phyloP scores from a whole-genome alignment of 192 early-diverging fungal species.

The Coemansia sp. region DNA sequence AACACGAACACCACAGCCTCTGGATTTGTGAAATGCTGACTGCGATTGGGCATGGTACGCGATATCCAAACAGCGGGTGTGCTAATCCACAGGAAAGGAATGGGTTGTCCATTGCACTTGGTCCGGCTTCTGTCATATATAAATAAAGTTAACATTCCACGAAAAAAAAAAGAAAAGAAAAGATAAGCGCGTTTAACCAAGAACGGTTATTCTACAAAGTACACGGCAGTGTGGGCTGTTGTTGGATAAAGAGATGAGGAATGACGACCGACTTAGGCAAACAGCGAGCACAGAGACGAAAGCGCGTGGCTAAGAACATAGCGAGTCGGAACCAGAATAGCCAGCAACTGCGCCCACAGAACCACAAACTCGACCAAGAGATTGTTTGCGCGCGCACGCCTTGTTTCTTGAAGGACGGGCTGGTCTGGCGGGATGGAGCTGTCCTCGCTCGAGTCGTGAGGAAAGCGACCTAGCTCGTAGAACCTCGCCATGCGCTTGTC shows the following conservation, averaged over 20 bases:
- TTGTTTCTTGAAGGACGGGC: conserved; percentile 26
- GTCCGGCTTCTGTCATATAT: no score
- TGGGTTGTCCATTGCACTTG: no score
- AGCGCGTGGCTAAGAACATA: conserved; percentile 20
- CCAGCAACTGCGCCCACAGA: conserved; percentile 50
- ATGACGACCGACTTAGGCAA: neutral
- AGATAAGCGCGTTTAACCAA: neutral
- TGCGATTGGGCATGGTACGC: no score
- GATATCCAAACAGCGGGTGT: no score
- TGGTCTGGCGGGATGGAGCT: conserved; percentile 25
- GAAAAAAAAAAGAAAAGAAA: no score
- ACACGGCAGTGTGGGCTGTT: no score
- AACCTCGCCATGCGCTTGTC: conserved; percentile 78
- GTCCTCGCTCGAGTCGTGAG: conserved; percentile 47
- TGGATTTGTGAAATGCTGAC: no score
- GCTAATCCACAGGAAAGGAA: no score
- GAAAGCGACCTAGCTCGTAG: conserved; percentile 74
- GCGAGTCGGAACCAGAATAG: conserved; percentile 34
- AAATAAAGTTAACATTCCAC: no score
- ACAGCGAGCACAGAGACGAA: neutral
- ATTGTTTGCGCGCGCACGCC: conserved; percentile 18
- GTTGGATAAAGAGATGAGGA: no score
- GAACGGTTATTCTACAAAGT: neutral
- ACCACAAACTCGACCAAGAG: conserved; percentile 27
- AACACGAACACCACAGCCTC: no score